phyloP scores from a whole-genome alignment of 140 eudicot species.

The Cichorium intybus region DNA sequence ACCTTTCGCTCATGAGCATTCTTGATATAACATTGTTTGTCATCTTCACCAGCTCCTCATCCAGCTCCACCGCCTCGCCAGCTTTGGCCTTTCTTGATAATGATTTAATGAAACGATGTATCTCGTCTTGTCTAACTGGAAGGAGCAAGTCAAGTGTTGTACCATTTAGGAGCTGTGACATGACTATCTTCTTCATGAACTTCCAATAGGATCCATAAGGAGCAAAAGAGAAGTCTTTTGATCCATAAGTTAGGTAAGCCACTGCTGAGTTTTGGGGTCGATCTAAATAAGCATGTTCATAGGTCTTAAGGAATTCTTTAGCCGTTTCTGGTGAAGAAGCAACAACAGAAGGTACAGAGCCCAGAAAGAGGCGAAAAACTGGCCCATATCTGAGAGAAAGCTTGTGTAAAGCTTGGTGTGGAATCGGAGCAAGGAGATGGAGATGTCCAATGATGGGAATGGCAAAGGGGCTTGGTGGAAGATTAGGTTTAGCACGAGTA shows the following conservation, averaged over 20 bases:
- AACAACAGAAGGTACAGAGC: constrained; percentile 46
- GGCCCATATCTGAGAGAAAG: constrained; percentile 42
- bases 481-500: constrained; percentile 4
- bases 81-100: constrained; percentile 24
- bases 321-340: constrained; percentile 48
- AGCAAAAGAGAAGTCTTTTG: constrained; percentile 36
- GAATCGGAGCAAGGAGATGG: constrained; percentile 55
- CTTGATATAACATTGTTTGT: constrained; percentile 50
- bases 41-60: constrained; percentile 42
- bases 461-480: constrained; percentile 53
- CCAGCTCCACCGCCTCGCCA: constrained; percentile 35
- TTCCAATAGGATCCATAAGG: constrained; percentile 54
- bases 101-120: constrained; percentile 21
- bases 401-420: constrained; percentile 56
- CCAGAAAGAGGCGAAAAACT: constrained; percentile 37
- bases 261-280: constrained; percentile 39
- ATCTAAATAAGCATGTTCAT: constrained; percentile 35
- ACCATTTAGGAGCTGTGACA: constrained; percentile 51
- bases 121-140: constrained; percentile 47
- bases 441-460: constrained; percentile 64
- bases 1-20: constrained; percentile 54
- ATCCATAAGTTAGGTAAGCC: constrained; percentile 35
- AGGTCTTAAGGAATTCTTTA: constrained; percentile 47
- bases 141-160: constrained; percentile 38
- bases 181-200: constrained; percentile 47